phyloP scores from a whole-genome alignment of 331 rosid species.

The Erythrophleum ivorense region DNA sequence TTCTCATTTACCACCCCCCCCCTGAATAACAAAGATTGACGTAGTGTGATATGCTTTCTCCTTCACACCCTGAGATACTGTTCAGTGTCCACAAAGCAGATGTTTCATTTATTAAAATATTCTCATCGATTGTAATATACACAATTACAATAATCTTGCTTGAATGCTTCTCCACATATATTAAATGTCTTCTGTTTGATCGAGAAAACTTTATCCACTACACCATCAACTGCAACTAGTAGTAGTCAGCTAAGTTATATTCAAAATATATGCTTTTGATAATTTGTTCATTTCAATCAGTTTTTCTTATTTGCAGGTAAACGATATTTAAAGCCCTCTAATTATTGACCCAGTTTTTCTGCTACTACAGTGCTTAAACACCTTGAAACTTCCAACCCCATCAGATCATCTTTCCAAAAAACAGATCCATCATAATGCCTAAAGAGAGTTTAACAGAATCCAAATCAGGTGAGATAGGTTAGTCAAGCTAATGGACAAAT shows the following conservation, averaged over 20 bases:
- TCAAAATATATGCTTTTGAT: background rate
- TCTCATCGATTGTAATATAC: background rate
- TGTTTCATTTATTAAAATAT: background rate
- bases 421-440: background rate
- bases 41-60: background rate
- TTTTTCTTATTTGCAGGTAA: background rate
- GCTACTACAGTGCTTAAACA: background rate
- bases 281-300: background rate
- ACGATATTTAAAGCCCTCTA: background rate
- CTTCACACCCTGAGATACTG: background rate
- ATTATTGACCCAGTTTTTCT: background rate
- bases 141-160: background rate
- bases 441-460: background rate
- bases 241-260: background rate
- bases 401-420: background rate
- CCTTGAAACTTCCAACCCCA: background rate
- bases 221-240: background rate
- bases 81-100: constrained; percentile 1
- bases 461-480: background rate
- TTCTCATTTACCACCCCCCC: background rate
- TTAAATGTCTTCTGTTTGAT: background rate
- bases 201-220: background rate
- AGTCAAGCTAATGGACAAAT: background rate
- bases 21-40: background rate
- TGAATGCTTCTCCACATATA: background rate